Evolutionary conservation across 805 yeast genomes (phyloP).

Genomic region (Candida orba): DNA sequence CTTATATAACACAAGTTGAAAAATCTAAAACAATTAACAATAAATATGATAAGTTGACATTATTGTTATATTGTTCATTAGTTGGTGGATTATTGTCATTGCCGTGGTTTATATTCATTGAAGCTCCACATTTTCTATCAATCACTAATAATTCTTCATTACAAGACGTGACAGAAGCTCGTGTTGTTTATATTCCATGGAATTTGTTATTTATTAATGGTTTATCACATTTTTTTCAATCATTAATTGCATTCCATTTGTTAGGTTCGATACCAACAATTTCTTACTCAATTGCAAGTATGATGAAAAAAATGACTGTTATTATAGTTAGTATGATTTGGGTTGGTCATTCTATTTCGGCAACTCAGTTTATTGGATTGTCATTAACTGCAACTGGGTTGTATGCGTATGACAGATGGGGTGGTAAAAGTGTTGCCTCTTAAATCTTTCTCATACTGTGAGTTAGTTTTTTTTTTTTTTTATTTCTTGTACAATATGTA

Average conservation of each 20-base stretch:
- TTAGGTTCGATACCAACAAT: slow-evolving; percentile 78
- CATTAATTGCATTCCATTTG: slow-evolving; percentile 73
- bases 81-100: slow-evolving; percentile 65
- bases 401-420: slow-evolving; percentile 58
- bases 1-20: slow-evolving; percentile 12
- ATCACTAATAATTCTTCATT: slow-evolving; percentile 5
- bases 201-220: slow-evolving; percentile 58
- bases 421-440: slow-evolving; percentile 15
- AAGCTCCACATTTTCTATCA: slow-evolving; percentile 34
- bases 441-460: background rate
- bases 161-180: slow-evolving; percentile 17
- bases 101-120: slow-evolving; percentile 66
- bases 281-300: slow-evolving; percentile 77
- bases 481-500: background rate
- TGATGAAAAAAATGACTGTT: slow-evolving; percentile 83
- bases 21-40: slow-evolving; percentile 18
- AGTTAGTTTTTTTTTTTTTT: background rate
- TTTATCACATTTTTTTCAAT: slow-evolving; percentile 69
- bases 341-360: slow-evolving; percentile 43
- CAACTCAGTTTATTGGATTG: slow-evolving; percentile 42
- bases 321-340: slow-evolving; percentile 70
- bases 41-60: slow-evolving; percentile 72
- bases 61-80: slow-evolving; percentile 72
- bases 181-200: slow-evolving; percentile 33
- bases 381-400: slow-evolving; percentile 46